Percentiles rank a stretch among this genome's conserved stretches.
Evolutionary conservation across 257 asterid genomes (phyloP).

Genomic region (Fraxinus americana): DNA sequence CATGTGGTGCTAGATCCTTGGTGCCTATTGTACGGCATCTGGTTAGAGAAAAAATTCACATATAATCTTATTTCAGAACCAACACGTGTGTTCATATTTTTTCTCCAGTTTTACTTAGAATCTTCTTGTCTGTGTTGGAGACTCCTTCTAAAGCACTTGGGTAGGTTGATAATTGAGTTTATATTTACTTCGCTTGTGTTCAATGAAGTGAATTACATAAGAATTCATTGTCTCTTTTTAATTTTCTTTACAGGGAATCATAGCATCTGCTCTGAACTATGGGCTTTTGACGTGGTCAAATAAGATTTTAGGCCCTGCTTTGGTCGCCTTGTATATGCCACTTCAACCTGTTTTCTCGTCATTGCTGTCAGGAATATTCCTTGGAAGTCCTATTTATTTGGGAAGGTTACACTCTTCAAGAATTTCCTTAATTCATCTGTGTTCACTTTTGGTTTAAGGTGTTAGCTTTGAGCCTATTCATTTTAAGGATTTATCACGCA

Average conservation of each 20-base stretch:
- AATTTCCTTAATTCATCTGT: background rate
- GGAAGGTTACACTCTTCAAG: slow-evolving; percentile 67
- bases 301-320: slow-evolving; percentile 84
- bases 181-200: background rate
- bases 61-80: too few relatives aligned
- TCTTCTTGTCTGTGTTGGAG: too few relatives aligned
- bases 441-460: background rate
- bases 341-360: slow-evolving; percentile 94
- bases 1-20: too few relatives aligned
- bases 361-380: slow-evolving; percentile 78
- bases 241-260: slow-evolving; percentile 58
- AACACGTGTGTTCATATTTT: too few relatives aligned
- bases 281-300: slow-evolving; percentile 90
- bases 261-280: slow-evolving; percentile 88
- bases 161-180: background rate
- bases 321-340: slow-evolving; percentile 89
- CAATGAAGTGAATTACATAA: background rate
- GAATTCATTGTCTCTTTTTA: background rate
- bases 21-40: too few relatives aligned
- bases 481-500: background rate
- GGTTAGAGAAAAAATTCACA: too few relatives aligned
- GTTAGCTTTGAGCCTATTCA: too few relatives aligned
- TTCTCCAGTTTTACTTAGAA: too few relatives aligned
- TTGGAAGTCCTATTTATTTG: slow-evolving; percentile 91
- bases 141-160: too few relatives aligned